Evolutionary conservation across 2,329 filamentous ascomycete genomes (phyloP).

Genomic region (Cercospora canescens): DNA sequence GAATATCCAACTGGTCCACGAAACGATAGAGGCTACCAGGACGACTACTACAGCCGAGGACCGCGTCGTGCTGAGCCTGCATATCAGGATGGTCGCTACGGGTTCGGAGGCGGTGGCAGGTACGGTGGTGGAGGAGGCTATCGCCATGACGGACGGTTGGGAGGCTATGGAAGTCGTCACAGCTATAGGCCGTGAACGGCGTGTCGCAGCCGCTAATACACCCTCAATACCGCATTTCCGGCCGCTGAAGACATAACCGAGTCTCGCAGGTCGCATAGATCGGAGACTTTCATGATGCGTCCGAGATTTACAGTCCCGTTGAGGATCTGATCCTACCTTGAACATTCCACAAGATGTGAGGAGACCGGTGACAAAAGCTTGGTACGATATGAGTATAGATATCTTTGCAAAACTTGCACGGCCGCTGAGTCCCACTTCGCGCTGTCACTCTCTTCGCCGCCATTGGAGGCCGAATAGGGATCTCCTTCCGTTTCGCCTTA

Average conservation of each 20-base stretch:
- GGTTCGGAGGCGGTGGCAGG: conserved; percentile 36
- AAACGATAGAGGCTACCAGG: conserved; percentile 22
- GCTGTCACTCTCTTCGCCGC: no score
- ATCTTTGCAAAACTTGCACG: background rate
- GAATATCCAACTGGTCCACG: conserved; percentile 26
- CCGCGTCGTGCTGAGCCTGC: conserved; percentile 35
- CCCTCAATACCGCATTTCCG: background rate
- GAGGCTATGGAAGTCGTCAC: conserved; percentile 6
- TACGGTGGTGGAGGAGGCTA: conserved; percentile 27
- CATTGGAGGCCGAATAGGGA: background rate
- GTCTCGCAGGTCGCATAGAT: background rate
- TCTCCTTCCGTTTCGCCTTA: background rate
- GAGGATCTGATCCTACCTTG: background rate
- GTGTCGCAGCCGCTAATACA: background rate
- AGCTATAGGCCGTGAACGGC: conserved; percentile 3
- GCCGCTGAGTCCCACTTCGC: background rate
- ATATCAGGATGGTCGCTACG: conserved; percentile 47
- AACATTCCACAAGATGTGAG: background rate
- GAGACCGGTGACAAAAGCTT: background rate
- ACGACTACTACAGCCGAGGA: conserved; percentile 27
- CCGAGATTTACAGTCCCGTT: background rate
- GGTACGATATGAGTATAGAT: conserved; percentile 2
- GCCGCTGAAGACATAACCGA: background rate
- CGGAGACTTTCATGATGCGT: background rate
- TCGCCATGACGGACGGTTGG: conserved; percentile 26